Base-by-base conservation (phyloP, 2,329 filamentous ascomycete genomes). In the Ophiosphaerella korrae region DNA sequence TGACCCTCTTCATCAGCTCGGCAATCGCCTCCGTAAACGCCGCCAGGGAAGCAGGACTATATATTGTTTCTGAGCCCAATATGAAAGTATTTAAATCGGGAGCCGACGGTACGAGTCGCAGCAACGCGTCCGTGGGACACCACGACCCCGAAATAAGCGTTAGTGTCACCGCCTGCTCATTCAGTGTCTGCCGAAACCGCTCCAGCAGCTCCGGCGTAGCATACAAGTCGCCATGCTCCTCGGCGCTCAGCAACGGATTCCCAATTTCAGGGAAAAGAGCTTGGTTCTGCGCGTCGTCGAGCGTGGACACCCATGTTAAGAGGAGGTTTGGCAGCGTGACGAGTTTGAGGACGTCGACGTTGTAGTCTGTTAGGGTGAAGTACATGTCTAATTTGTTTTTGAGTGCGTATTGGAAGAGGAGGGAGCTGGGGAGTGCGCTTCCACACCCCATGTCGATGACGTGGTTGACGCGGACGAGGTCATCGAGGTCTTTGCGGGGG, bases 31-130 rank as follows among this genome's bases (percentile, higher is more conserved):
- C 83, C 1, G 86, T 84, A 66, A 93, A 94, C 0, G 84, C 81
- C 32, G 78, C 76, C 18, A 92, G 80, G 0, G 88, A 87, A 50
- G 86, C 85, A 0, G 88, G 89, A 2, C 87, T 90, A 74, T 94
- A 94, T 38, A 94, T 93, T 0, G 90, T 94, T 73, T 94, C 90
- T 1, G 89, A 88, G 0, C 87, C 90, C 1, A 94, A 75, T 5
- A 92, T 75, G 21, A 74, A 67, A 0, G 71, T 73, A 21, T 77
- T 76, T 55, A 76, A 67, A 8, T 72, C 73, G 11, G 72, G 50
- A 8, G 71, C 60, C 0, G 64, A 59, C 0, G 70, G 75, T 7
- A 92, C 72, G 1, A 90, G 74, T 1, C 80, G 70, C 4, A 89
- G 78, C 51, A 93, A 86, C 2, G 74, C 65, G 12, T 77, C 73